These are phyloP conservation scores for Phaeosphaeria sp. DNA, from an alignment of 2,329 filamentous ascomycete genomes.

Conservation along the genomic window DNA sequence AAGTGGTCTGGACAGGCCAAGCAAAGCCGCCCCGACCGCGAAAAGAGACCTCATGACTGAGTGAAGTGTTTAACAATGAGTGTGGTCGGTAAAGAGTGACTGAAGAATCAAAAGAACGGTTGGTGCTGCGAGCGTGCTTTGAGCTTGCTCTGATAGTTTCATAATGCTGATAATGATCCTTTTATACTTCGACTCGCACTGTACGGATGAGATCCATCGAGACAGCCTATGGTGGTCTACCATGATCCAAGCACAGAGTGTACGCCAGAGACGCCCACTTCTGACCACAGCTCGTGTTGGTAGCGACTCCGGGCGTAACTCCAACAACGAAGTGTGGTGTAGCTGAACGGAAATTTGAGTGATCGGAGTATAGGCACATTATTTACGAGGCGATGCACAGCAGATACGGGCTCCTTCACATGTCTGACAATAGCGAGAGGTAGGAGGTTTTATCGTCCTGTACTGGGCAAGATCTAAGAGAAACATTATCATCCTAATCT, in stretches of 20 bases:
- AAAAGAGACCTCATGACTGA: conserved; percentile 32
- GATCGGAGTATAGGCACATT: neutral
- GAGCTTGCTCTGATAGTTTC: conserved; percentile 6
- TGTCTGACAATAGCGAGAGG: neutral
- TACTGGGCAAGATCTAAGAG: neutral
- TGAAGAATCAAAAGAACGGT: conserved; percentile 2
- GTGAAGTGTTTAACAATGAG: conserved; percentile 3
- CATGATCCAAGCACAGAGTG: neutral
- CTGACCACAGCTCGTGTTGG: neutral
- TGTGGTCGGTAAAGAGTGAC: conserved; percentile 10
- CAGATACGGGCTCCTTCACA: neutral
- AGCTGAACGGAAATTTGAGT: neutral
- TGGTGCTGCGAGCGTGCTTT: conserved; percentile 2
- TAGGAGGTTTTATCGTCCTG: neutral
- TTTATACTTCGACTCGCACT: neutral
- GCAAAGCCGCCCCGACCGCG: conserved; percentile 22
- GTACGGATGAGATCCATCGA: neutral
- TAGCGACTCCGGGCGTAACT: neutral
- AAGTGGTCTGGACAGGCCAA: conserved; percentile 23
- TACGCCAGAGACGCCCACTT: neutral
- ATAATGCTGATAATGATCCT: neutral
- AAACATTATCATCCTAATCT: neutral
- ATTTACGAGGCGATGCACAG: neutral
- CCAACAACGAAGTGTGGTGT: neutral
- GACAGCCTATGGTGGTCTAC: neutral